Conservation (phyloP, 192 early-diverging fungal genomes). For the Chytriomyces hyalinus region DNA sequence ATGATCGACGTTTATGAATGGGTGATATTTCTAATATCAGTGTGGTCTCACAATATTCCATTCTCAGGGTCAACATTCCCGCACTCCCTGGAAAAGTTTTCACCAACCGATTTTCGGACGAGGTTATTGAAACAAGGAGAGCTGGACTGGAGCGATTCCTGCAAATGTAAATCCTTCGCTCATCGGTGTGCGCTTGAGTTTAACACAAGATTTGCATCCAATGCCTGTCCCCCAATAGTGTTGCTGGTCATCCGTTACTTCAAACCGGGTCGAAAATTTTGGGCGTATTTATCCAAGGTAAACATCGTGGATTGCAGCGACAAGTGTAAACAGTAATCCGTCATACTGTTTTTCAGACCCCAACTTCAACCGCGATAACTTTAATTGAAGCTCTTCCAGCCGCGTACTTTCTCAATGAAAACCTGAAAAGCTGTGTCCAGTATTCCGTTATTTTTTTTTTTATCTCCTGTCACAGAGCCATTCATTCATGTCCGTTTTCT, state of each 20-base stretch:
- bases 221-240: conserved; percentile 12
- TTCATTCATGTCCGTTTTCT: too few relatives aligned
- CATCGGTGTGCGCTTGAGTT: conserved; percentile 29
- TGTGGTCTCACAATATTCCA: neutral
- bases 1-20: neutral
- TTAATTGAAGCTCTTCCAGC: conserved; percentile 37
- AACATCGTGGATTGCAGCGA: neutral
- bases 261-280: conserved; percentile 94
- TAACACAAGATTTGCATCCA: conserved; percentile 33
- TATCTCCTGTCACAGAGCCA: too few relatives aligned
- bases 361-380: conserved; percentile 79
- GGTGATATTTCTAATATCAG: neutral
- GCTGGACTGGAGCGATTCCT: conserved; percentile 91
- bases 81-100: conserved; percentile 96
- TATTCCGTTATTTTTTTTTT: too few relatives aligned
- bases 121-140: conserved; percentile 91
- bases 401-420: too few relatives aligned
- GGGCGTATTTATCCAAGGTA: conserved; percentile 86
- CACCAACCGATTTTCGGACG: conserved; percentile 92
- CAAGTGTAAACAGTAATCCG: neutral
- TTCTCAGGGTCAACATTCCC: conserved; percentile 86
- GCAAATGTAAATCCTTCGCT: conserved; percentile 77
- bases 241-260: conserved; percentile 93
- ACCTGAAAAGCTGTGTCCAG: too few relatives aligned
- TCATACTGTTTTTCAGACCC: conserved; percentile 61